These are phyloP conservation scores for Pyronema omphalodes DNA, from an alignment of 495 filamentous ascomycete species.

Conservation along the genomic window DNA sequence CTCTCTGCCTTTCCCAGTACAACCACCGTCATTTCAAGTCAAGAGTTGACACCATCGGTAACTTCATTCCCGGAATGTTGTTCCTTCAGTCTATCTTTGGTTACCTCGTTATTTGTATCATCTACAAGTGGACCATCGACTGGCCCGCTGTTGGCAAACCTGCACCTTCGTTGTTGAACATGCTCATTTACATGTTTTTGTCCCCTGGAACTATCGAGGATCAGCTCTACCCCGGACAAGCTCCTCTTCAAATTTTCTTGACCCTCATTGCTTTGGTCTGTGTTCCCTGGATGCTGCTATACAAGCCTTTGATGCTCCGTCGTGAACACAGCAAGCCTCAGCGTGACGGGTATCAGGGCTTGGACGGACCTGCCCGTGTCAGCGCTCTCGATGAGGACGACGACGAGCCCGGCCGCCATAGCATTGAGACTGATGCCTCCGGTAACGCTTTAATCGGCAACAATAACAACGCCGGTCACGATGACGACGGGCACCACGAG, in stretches of 20 bases:
- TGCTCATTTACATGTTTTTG: constrained; percentile 99
- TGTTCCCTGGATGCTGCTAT: constrained; percentile 77
- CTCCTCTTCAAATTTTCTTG: constrained; percentile 51
- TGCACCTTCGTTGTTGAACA: constrained; percentile 83
- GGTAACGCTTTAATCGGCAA: constrained; percentile 84
- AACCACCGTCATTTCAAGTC: constrained; percentile 90
- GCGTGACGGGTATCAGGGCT: constrained; percentile 73
- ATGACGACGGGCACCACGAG: constrained; percentile 73
- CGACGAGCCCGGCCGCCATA: constrained; percentile 39
- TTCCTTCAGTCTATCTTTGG: constrained; percentile 99
- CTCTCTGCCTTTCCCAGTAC: constrained; percentile 76
- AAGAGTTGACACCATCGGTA: constrained; percentile 85
- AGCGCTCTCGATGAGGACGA: constrained; percentile 74
- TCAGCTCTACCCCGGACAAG: constrained; percentile 61
- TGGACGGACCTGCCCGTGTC: constrained; percentile 65
- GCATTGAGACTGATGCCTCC: constrained; percentile 63
- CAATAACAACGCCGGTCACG: constrained; percentile 27
- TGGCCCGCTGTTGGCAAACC: constrained; percentile 48
- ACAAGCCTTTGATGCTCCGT: constrained; percentile 87
- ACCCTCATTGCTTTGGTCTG: constrained; percentile 69
- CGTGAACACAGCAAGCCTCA: constrained; percentile 81
- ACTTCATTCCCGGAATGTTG: constrained; percentile 94
- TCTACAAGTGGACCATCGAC: constrained; percentile 93
- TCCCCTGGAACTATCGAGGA: constrained; percentile 54
- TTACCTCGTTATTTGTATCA: constrained; percentile 78